phyloP scores from a whole-genome alignment of 768 basidiomycete species.

The Phallus indusiatus region DNA sequence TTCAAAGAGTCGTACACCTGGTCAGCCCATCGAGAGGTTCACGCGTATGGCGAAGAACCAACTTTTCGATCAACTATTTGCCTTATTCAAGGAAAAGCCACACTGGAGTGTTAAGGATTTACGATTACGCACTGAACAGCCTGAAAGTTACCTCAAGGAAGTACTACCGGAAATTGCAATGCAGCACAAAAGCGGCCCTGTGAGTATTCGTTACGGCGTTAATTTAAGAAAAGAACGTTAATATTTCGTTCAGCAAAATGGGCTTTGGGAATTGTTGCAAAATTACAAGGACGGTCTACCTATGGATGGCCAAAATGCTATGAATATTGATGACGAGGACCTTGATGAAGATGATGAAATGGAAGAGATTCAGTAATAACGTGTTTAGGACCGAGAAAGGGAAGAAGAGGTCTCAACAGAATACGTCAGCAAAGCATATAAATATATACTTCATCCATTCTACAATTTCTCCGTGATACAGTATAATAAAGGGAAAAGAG shows the following conservation, averaged over 20 bases:
- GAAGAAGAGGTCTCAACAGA: too few species aligned
- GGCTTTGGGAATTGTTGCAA: constrained; percentile 71
- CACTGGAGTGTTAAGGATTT: constrained; percentile 74
- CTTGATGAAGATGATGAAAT: constrained; percentile 37
- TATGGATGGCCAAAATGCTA: constrained; percentile 21
- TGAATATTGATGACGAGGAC: constrained; percentile 42
- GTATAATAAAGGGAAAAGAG: too few species aligned
- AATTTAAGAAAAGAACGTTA: not conserved
- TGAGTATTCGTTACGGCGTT: not conserved
- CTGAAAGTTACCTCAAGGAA: constrained; percentile 81
- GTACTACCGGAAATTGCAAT: constrained; percentile 67
- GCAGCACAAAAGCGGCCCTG: constrained; percentile 57
- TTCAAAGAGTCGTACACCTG: constrained; percentile 54
- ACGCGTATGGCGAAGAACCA: constrained; percentile 88
- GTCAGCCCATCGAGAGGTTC: constrained; percentile 60
- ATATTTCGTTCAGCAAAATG: constrained; percentile 46
- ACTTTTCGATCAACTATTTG: constrained; percentile 75
- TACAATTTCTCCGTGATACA: too few species aligned
- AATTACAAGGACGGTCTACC: constrained; percentile 50
- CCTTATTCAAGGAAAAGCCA: constrained; percentile 65
- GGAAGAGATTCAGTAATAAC: constrained; percentile 46
- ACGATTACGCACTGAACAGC: constrained; percentile 76
- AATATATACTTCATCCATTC: too few species aligned
- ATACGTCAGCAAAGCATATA: too few species aligned
- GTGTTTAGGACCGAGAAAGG: constrained; percentile 17